Conservation (phyloP, 169 alveolate genomes). For the Perkinsus olseni region DNA sequence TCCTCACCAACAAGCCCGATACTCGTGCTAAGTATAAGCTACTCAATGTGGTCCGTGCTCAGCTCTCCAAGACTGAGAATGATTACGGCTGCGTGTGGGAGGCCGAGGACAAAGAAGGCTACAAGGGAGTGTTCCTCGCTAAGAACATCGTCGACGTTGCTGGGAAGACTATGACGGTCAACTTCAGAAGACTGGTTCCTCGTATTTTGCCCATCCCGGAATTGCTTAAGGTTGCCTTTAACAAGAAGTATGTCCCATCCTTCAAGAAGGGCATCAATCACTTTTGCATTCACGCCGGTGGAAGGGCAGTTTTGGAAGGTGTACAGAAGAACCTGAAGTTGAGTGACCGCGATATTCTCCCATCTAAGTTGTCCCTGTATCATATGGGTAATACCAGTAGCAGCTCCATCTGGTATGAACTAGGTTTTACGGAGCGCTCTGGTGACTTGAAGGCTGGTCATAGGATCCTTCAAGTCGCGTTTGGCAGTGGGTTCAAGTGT, state of each 20-base stretch:
- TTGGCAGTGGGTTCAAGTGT: slow-evolving; percentile 10
- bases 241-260: not conserved
- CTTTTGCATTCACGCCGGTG: slow-evolving; percentile 13
- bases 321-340: slow-evolving; percentile 1
- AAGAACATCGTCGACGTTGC: not conserved
- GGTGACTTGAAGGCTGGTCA: not conserved
- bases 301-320: slow-evolving; percentile 3
- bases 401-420: slow-evolving; percentile 10
- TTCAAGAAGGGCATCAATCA: slow-evolving; percentile 13
- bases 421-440: not conserved
- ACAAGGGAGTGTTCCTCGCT: not conserved
- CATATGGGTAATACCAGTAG: not conserved
- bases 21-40: not conserved
- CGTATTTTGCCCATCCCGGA: slow-evolving; percentile 3
- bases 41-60: not conserved
- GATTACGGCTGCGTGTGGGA: not conserved
- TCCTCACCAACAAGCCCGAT: not conserved
- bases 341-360: not conserved
- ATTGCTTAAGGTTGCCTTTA: not conserved
- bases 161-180: not conserved
- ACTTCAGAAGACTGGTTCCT: slow-evolving; percentile 1
- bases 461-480: slow-evolving; percentile 7
- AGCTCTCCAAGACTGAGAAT: not conserved
- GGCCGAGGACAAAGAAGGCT: not conserved
- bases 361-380: not conserved